Base-by-base conservation (phyloP, 352 stramenopile genomes). In the Halophytophthora batemanensis region DNA sequence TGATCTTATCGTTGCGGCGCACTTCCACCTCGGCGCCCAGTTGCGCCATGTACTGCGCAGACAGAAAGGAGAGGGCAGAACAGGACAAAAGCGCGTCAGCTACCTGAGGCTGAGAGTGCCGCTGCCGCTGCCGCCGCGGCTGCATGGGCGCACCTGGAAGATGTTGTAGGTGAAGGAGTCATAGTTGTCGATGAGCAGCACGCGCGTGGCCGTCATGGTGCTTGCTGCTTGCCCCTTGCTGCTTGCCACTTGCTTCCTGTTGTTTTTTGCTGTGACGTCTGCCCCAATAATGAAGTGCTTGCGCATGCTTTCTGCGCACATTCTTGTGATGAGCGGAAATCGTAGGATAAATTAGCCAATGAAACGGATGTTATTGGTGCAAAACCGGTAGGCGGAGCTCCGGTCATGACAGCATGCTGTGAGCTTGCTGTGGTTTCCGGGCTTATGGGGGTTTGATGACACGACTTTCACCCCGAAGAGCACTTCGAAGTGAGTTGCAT, bases 151-250 rank as follows among this genome's bases (percentile, higher is more conserved):
- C 38, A 87, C 80, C 74, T 93, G 83, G 65, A 81, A 93, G 59
- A 95, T 79, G 65, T 95, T 95, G 77, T 95, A 95, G 64, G 82
- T 93, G 74, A 95, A 95, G 55, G 85, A 95, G 76, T 95, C 85
- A 50, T 95, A 95, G 65, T 95, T 95, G 73, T 95, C 85, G 68
- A 95, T 89, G 47, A 95, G 69, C 44, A 95, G 65, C 60, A 95
- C 85, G 49, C 77, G 79, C 19, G 74, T 90, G 40, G 69, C 61
- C 59, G 76, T 75, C 48, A 59, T 63, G 36, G 21, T 28, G n/a
- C n/a, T n/a, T n/a, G n/a, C n/a, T n/a, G n/a, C n/a, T n/a, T n/a
- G n/a, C n/a, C n/a, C n/a, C n/a, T n/a, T n/a, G n/a, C n/a, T n/a
- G n/a, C n/a, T n/a, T n/a, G n/a, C n/a, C 25, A 31, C 25, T 31